A percentile compares a stretch with the other conserved stretches of the same genome.
Evolutionary conservation across 192 early-diverging fungal genomes (phyloP).

Genomic region (Coemansia biformis): DNA sequence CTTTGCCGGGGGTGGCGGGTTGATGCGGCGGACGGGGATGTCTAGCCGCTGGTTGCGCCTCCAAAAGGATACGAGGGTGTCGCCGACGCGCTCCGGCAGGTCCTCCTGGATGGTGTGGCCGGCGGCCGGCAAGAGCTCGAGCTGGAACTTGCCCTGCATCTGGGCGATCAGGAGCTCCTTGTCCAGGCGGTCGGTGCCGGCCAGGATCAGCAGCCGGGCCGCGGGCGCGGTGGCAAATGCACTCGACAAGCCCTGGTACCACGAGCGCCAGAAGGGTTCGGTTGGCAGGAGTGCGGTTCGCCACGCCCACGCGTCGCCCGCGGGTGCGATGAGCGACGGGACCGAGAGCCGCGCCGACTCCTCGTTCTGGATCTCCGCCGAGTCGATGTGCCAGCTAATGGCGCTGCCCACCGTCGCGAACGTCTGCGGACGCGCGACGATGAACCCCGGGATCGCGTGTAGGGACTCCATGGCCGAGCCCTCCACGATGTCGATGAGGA

Average conservation of each 20-base stretch:
- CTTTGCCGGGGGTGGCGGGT: background rate
- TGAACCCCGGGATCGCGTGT: conserved; percentile 33
- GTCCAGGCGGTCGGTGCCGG: conserved; percentile 71
- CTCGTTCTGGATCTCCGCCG: conserved; percentile 57
- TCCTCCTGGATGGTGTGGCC: conserved; percentile 76
- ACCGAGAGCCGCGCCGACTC: conserved; percentile 68
- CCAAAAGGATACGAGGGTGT: conserved; percentile 60
- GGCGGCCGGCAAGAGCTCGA: conserved; percentile 60
- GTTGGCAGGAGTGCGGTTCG: conserved; percentile 59
- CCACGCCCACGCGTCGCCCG: conserved; percentile 49
- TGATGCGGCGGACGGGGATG: conserved; percentile 18
- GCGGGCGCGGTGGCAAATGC: conserved; percentile 60
- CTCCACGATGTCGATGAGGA: conserved; percentile 75
- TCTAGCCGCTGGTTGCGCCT: conserved; percentile 58
- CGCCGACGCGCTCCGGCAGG: conserved; percentile 55
- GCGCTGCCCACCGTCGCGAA: conserved; percentile 26
- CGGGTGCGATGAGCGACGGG: conserved; percentile 54
- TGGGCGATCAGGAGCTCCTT: conserved; percentile 71
- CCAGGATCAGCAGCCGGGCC: conserved; percentile 63
- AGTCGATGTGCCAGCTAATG: conserved; percentile 53
- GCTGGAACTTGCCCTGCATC: conserved; percentile 82
- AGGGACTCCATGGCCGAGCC: conserved; percentile 56
- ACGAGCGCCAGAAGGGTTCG: conserved; percentile 63
- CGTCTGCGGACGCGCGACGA: conserved; percentile 24
- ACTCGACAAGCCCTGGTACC: conserved; percentile 59